Evolutionary conservation across 2,329 filamentous ascomycete species (phyloP).

Genomic region (Didymella sp.): DNA sequence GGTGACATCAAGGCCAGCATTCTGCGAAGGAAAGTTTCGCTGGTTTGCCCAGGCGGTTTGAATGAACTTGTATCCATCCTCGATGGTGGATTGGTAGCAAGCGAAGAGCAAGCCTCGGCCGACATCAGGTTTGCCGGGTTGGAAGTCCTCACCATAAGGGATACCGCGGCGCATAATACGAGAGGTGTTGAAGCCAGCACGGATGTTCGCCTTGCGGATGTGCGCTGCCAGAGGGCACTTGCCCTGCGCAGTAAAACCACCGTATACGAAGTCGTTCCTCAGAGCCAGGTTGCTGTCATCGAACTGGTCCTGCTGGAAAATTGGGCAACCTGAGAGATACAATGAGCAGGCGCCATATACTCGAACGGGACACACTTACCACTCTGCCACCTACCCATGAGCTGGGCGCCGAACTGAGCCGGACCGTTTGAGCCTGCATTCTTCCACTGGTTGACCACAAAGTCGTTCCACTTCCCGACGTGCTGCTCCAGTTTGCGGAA

Average conservation of each 20-base stretch:
- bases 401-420: conserved; percentile 13
- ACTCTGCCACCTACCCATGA: conserved; percentile 19
- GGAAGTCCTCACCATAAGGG: conserved; percentile 17
- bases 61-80: conserved; percentile 17
- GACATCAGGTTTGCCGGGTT: conserved; percentile 2
- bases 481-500: conserved; percentile 19
- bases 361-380: background rate
- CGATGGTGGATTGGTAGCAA: conserved; percentile 17
- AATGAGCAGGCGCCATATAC: background rate
- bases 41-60: conserved; percentile 13
- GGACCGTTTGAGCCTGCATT: conserved; percentile 7
- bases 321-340: conserved; percentile 8
- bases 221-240: conserved; percentile 15
- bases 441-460: conserved; percentile 8
- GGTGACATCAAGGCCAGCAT: conserved; percentile 13
- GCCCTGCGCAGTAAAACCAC: conserved; percentile 1
- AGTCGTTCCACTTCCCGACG: conserved; percentile 18
- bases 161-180: conserved; percentile 19
- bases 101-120: conserved; percentile 13
- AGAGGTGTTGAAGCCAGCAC: background rate
- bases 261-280: conserved; percentile 14
- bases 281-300: conserved; percentile 6
- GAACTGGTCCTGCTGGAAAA: conserved; percentile 5
- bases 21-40: background rate
- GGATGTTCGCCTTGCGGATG: conserved; percentile 16